phyloP scores from a whole-genome alignment of 768 basidiomycete genomes.

The Lactarius hengduanensis region DNA sequence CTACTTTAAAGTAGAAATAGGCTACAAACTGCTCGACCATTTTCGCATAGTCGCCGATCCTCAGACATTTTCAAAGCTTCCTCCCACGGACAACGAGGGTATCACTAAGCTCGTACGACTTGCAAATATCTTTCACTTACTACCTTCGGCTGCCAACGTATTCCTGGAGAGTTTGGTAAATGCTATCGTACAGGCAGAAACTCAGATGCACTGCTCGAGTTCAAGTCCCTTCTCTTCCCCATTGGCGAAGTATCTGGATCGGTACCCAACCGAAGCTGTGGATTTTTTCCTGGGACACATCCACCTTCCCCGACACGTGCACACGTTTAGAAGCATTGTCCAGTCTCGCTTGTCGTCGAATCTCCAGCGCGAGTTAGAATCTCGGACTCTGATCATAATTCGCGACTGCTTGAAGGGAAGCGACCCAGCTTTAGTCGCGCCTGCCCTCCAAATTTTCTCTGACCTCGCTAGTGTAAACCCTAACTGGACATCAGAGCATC shows the following conservation, averaged over 20 bases:
- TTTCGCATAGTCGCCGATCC: conserved; percentile 92
- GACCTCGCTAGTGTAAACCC: conserved; percentile 71
- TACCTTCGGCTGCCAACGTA: conserved; percentile 89
- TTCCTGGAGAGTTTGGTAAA: conserved; percentile 89
- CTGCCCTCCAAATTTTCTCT: conserved; percentile 71
- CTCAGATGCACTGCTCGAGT: conserved; percentile 85
- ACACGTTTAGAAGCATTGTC: conserved; percentile 81
- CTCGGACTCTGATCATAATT: conserved; percentile 55
- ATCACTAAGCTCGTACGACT: conserved; percentile 93
- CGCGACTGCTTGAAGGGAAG: conserved; percentile 49
- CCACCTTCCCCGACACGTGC: conserved; percentile 73
- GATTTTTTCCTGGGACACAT: conserved; percentile 82
- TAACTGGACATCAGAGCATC: conserved; percentile 68
- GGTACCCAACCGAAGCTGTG: conserved; percentile 82
- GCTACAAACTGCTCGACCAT: conserved; percentile 94
- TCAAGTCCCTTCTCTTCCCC: conserved; percentile 92
- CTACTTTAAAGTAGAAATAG: conserved; percentile 99
- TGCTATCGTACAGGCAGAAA: conserved; percentile 87
- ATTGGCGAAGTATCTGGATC: conserved; percentile 85
- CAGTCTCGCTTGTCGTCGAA: conserved; percentile 76
- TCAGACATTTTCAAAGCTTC: conserved; percentile 74
- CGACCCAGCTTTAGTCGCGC: conserved; percentile 53
- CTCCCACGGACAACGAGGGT: conserved; percentile 83
- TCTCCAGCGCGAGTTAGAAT: conserved; percentile 64
- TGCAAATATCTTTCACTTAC: conserved; percentile 94